Conservation (phyloP, 139 green algal species). For the Desmodesmus armatus region DNA sequence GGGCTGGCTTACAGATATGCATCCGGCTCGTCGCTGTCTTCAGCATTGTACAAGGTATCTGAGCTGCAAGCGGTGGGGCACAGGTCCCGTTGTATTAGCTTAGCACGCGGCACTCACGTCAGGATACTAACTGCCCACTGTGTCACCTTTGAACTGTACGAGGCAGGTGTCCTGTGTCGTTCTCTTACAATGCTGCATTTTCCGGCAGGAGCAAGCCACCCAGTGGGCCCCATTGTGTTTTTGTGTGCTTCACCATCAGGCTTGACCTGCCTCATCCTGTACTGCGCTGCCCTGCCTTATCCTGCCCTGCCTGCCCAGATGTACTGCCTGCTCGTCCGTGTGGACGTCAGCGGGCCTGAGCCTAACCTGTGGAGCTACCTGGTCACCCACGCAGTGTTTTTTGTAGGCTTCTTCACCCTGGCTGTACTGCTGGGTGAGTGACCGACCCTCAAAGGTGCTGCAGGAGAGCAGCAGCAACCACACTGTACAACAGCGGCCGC, state of each 20-base stretch:
- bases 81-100: background rate
- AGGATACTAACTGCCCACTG: background rate
- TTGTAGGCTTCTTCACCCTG: slow-evolving; percentile 14
- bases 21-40: background rate
- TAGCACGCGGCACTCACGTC: background rate
- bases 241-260: background rate
- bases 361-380: slow-evolving; percentile 8
- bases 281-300: background rate
- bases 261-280: background rate
- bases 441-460: background rate
- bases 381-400: slow-evolving; percentile 5
- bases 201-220: background rate
- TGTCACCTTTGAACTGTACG: background rate
- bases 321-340: slow-evolving; percentile 16
- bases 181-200: background rate
- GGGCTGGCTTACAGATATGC: background rate
- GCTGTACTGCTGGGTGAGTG: slow-evolving; percentile 21
- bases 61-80: background rate
- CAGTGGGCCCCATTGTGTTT: background rate
- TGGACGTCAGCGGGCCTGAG: background rate
- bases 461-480: background rate
- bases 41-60: background rate
- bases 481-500: background rate
- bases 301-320: background rate
- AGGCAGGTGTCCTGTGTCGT: background rate